Percentiles rank a stretch among this genome's conserved stretches.
Evolutionary conservation across 176 grass and related monocot species (phyloP).

Genomic region (Juncus effusus): DNA sequence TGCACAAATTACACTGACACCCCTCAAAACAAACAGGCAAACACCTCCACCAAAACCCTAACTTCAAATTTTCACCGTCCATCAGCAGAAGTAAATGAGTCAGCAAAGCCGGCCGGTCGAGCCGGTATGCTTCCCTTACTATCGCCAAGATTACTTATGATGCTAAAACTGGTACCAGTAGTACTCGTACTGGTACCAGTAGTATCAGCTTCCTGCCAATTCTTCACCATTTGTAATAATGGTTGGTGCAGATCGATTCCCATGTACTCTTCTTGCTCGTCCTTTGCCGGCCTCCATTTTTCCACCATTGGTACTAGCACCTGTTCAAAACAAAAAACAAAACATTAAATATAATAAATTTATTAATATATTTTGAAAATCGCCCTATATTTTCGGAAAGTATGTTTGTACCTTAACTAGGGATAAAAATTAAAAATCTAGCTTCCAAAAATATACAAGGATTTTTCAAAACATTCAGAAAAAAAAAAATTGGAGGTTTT

Average conservation of each 20-base stretch:
- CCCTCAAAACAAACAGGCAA: not conserved
- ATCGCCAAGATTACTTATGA: slow-evolving; percentile 54
- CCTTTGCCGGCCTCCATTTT: slow-evolving; percentile 78
- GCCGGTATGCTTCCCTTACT: slow-evolving; percentile 97
- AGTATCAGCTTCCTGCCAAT: slow-evolving; percentile 76
- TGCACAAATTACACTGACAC: slow-evolving; percentile 9
- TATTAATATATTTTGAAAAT: too few relatives aligned
- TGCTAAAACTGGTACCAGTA: slow-evolving; percentile 52
- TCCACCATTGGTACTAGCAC: slow-evolving; percentile 75
- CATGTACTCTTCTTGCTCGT: slow-evolving; percentile 78
- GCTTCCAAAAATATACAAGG: too few relatives aligned
- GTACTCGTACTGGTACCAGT: slow-evolving; percentile 44
- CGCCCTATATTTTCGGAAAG: too few relatives aligned
- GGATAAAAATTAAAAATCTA: too few relatives aligned
- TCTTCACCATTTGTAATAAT: slow-evolving; percentile 90
- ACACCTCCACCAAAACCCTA: not conserved
- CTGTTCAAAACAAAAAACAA: not conserved
- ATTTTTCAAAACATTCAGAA: too few relatives aligned
- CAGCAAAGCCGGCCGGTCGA: slow-evolving; percentile 74
- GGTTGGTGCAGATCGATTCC: slow-evolving; percentile 85
- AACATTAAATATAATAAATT: too few relatives aligned
- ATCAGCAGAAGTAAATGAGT: slow-evolving; percentile 89
- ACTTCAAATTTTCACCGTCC: slow-evolving; percentile 52
- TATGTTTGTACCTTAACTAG: too few relatives aligned
- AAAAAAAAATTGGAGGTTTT: too few relatives aligned